These are phyloP conservation scores for Phytophthora uliginosa DNA, from an alignment of 352 stramenopile species.

Conservation along the genomic window DNA sequence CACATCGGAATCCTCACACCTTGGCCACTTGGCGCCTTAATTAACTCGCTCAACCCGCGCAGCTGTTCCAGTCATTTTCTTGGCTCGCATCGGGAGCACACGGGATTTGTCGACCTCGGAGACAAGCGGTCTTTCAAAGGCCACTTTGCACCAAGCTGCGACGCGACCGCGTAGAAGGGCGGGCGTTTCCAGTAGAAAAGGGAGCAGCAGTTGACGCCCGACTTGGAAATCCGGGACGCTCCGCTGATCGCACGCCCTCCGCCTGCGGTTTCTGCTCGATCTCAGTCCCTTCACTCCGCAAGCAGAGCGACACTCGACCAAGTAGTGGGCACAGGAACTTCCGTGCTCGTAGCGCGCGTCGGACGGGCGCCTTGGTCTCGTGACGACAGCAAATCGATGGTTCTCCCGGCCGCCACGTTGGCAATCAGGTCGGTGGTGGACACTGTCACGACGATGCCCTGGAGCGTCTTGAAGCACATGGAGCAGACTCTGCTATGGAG, in stretches of 20 bases:
- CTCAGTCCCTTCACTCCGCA: not conserved
- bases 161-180: not conserved
- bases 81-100: constrained; percentile 11
- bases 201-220: not conserved
- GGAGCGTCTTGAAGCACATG: constrained; percentile 35
- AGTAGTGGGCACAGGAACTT: not conserved
- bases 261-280: not conserved
- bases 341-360: not conserved
- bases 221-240: constrained; percentile 14
- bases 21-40: constrained; percentile 4
- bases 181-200: constrained; percentile 21
- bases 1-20: constrained; percentile 11
- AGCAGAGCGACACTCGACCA: not conserved
- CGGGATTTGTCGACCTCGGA: constrained; percentile 23
- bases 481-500: constrained; percentile 40
- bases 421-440: constrained; percentile 21
- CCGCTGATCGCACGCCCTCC: not conserved
- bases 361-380: not conserved
- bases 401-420: constrained; percentile 25
- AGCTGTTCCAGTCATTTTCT: constrained; percentile 39
- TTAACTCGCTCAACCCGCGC: constrained; percentile 12
- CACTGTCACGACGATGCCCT: constrained; percentile 28
- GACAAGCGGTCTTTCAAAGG: constrained; percentile 5
- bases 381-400: constrained; percentile 14
- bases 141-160: constrained; percentile 10